phyloP scores from a whole-genome alignment of 2,329 filamentous ascomycete genomes.

The Pseudogymnoascus sp. region DNA sequence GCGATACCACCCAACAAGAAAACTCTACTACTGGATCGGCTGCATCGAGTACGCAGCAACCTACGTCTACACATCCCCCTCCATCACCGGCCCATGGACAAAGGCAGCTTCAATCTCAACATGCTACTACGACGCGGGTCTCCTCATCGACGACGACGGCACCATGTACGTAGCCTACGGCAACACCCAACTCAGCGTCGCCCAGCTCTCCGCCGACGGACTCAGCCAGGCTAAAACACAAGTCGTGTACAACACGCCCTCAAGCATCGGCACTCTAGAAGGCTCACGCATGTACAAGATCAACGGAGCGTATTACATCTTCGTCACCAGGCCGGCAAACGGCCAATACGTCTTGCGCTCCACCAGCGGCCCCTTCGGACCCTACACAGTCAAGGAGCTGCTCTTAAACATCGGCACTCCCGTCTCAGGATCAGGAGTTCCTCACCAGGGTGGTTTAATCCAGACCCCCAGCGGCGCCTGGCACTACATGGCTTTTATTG shows the following conservation, averaged over 20 bases:
- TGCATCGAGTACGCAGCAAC: no score
- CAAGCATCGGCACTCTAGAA: slow-evolving; percentile 37
- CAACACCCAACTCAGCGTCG: slow-evolving; percentile 40
- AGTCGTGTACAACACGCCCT: slow-evolving; percentile 36
- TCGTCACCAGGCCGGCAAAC: slow-evolving; percentile 40
- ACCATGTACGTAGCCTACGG: slow-evolving; percentile 53
- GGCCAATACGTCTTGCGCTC: slow-evolving; percentile 42
- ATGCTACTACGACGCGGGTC: no score
- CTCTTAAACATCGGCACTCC: slow-evolving; percentile 37
- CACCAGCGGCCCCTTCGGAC: slow-evolving; percentile 43
- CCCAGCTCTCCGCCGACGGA: slow-evolving; percentile 44
- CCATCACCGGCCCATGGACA: no score
- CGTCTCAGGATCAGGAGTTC: slow-evolving; percentile 37
- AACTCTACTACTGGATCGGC: no score
- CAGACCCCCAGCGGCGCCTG: slow-evolving; percentile 45
- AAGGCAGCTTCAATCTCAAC: no score
- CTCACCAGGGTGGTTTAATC: slow-evolving; percentile 51
- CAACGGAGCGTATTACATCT: slow-evolving; percentile 49
- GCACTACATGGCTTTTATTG: slow-evolving; percentile 53
- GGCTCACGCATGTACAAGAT: slow-evolving; percentile 51
- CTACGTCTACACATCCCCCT: no score
- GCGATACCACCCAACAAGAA: no score
- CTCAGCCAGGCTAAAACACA: slow-evolving; percentile 38
- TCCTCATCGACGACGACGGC: slow-evolving; percentile 41
- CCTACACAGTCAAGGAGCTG: slow-evolving; percentile 42